phyloP scores from a whole-genome alignment of 352 stramenopile genomes.

The Thalassiosira hispida region DNA sequence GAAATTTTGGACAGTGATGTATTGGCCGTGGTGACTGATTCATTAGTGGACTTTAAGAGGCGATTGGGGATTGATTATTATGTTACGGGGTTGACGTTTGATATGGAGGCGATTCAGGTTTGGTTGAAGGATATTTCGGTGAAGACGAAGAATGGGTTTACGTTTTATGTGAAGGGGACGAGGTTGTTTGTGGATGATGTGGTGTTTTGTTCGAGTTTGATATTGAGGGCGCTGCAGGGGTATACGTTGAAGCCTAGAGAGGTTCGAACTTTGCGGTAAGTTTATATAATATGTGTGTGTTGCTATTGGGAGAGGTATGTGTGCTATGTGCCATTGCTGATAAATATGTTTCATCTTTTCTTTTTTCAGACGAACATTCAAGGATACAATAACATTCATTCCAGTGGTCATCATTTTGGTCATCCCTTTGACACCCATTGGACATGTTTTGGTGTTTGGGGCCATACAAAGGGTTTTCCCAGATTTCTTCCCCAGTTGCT shows the following conservation, averaged over 20 bases:
- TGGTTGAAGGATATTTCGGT: conserved; percentile 75
- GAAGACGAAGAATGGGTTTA: conserved; percentile 81
- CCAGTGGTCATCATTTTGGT: conserved; percentile 90
- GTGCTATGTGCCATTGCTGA: neutral
- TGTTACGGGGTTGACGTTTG: conserved; percentile 79
- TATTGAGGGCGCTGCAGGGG: conserved; percentile 82
- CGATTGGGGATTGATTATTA: conserved; percentile 86
- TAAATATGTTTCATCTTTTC: conserved; percentile 7
- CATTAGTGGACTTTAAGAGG: conserved; percentile 86
- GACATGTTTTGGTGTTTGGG: conserved; percentile 89
- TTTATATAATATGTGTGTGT: conserved; percentile 5
- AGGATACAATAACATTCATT: conserved; percentile 89
- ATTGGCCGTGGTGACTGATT: conserved; percentile 83
- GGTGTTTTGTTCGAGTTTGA: conserved; percentile 83
- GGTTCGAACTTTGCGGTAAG: conserved; percentile 84
- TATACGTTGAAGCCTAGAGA: conserved; percentile 89
- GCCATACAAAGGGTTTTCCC: conserved; percentile 90
- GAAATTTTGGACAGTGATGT: conserved; percentile 82
- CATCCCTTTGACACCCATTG: conserved; percentile 87
- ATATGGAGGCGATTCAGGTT: conserved; percentile 69
- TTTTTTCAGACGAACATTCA: conserved; percentile 84
- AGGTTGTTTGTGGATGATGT: conserved; percentile 85
- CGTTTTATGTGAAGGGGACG: conserved; percentile 88
- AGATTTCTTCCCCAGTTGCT: conserved; percentile 90
- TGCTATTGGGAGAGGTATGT: neutral